These are phyloP conservation scores for Anisodus tanguticus DNA, from an alignment of 257 asterid genomes.

Conservation along the genomic window DNA sequence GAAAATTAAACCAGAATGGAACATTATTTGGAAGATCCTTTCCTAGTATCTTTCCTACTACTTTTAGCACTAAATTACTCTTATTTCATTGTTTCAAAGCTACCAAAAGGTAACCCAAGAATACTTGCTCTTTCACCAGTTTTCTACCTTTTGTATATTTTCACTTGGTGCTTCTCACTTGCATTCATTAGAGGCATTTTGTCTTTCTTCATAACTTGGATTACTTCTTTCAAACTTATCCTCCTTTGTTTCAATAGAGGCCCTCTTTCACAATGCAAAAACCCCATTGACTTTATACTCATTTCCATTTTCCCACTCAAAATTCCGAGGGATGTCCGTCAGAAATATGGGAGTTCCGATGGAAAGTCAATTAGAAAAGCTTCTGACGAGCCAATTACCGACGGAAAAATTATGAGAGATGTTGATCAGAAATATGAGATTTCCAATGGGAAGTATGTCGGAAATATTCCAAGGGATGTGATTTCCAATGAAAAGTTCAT, in stretches of 20 bases:
- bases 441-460: no score
- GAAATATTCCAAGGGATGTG: no score
- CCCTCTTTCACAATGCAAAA: background rate
- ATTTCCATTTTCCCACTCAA: conserved; percentile 20
- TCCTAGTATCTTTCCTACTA: background rate
- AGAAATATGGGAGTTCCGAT: no score
- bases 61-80: conserved; percentile 5
- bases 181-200: conserved; percentile 16
- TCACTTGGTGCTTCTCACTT: conserved; percentile 8
- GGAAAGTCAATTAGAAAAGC: no score
- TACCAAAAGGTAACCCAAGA: conserved; percentile 5
- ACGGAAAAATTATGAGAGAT: no score
- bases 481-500: no score
- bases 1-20: background rate
- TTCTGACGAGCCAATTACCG: no score
- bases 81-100: background rate
- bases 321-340: background rate
- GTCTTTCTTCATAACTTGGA: background rate
- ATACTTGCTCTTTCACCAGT: background rate
- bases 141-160: conserved; percentile 6
- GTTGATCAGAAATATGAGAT: no score
- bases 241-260: conserved; percentile 15
- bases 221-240: conserved; percentile 14
- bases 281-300: background rate
- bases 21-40: background rate